phyloP scores from a whole-genome alignment of 2,329 filamentous ascomycete species.

The Microsporum ferrugineum region DNA sequence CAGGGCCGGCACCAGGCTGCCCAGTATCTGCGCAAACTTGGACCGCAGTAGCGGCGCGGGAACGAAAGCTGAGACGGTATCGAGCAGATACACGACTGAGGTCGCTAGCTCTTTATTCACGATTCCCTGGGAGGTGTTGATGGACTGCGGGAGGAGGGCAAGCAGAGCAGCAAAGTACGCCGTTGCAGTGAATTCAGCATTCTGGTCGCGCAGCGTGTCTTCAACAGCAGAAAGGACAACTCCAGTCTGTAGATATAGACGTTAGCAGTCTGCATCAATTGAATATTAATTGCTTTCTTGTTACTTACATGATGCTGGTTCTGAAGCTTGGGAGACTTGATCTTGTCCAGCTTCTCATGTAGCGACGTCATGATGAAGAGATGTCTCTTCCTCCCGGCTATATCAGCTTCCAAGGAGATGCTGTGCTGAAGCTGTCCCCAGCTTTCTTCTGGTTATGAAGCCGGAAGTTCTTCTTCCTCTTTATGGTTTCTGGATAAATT shows the following conservation, averaged over 20 bases:
- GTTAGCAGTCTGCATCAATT: constrained; percentile 12
- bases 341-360: constrained; percentile 90
- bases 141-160: constrained; percentile 69
- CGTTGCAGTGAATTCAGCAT: constrained; percentile 70
- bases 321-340: constrained; percentile 89
- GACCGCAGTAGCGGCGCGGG: constrained; percentile 78
- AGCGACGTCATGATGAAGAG: constrained; percentile 47
- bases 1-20: constrained; percentile 71
- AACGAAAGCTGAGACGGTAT: constrained; percentile 74
- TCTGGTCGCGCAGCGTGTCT: constrained; percentile 79
- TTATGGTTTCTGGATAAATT: constrained; percentile 1
- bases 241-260: constrained; percentile 49
- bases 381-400: constrained; percentile 5
- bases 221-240: constrained; percentile 86
- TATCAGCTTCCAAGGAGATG: neutral
- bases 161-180: constrained; percentile 94
- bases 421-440: neutral
- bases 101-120: constrained; percentile 72
- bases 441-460: neutral
- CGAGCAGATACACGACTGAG: constrained; percentile 88
- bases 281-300: neutral
- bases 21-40: constrained; percentile 90
- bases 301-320: constrained; percentile 74
- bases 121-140: constrained; percentile 49
- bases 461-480: neutral